Evolutionary conservation across 768 basidiomycete genomes (phyloP).

Genomic region (Russula lepida): DNA sequence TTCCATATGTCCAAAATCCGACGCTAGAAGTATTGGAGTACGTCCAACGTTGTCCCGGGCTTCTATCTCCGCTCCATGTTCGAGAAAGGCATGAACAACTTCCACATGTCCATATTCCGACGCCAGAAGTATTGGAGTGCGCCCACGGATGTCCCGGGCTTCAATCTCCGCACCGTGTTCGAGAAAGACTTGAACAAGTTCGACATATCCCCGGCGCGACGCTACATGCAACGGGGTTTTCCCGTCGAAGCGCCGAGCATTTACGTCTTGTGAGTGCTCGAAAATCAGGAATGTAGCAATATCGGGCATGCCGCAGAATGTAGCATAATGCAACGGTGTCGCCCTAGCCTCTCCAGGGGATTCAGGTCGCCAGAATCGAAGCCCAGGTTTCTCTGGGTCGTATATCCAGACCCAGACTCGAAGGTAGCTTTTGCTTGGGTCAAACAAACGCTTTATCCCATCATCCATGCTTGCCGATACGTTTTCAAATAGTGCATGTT

Average conservation of each 20-base stretch:
- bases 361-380: background rate
- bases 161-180: background rate
- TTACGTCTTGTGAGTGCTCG: background rate
- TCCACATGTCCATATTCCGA: no score
- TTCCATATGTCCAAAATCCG: background rate
- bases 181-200: background rate
- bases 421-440: no score
- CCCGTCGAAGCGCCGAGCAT: background rate
- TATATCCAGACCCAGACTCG: no score
- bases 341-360: background rate
- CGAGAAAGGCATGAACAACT: background rate
- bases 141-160: rapidly evolving
- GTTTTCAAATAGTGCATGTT: background rate
- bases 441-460: no score
- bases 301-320: background rate
- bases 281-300: background rate
- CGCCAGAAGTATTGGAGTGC: background rate
- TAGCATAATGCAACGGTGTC: background rate
- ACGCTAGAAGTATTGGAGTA: background rate
- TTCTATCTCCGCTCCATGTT: background rate
- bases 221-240: background rate
- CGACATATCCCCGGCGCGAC: background rate
- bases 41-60: background rate
- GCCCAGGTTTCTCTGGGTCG: background rate
- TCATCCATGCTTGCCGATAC: background rate